Evolutionary conservation across 1,139 yeast genomes (phyloP), one percentile per base, ranked within the genome.

Genomic region (Protomyces inouyei): DNA sequence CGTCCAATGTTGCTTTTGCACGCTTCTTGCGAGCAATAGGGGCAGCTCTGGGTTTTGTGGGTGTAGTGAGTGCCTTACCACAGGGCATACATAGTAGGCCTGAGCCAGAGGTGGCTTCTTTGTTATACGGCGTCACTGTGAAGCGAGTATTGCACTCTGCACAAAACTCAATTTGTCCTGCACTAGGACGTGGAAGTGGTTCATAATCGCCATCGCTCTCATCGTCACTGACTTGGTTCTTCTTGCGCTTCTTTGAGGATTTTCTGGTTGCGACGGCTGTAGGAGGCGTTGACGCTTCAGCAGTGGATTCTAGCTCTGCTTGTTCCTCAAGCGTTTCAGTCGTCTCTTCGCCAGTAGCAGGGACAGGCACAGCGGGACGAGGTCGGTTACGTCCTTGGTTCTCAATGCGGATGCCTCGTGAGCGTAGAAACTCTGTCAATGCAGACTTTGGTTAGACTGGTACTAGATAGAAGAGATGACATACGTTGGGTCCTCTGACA

Each of bases 1-100:
- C 92, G 65, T 93, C 79, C 57, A 93, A 78, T 1, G 96, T 95
- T 67, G 86, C 88, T 0, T 98, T 97, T 46, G 87, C 78, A 75
- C 83, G 84, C 77, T 87, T 88, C 66, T 96, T 82, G 71, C 83
- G 82, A 72, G 56, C 59, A 4, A 45, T 46, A 64, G 95, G 79
- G 14, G 90, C 88, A 66, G 82, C 82, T 36, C 86, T 73, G 79
- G 84, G 70, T 78, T 68, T 67, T 61, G 64, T 66, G 40, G 65
- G 64, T 67, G 71, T 64, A 66, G 67, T 69, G 77, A 77, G 60
- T 78, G 76, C 46, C 72, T 72, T 55, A 18, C 76, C 82, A 74
- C 96, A 89, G 1, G 79, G 78, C 35, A 83, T 83, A 75, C 96
- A 89, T 28, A 88, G 75, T 46, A 76, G 75, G 2, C 74, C 74